Base-by-base conservation (phyloP, 2,329 filamentous ascomycete genomes). In the Trichoderma sp. region DNA sequence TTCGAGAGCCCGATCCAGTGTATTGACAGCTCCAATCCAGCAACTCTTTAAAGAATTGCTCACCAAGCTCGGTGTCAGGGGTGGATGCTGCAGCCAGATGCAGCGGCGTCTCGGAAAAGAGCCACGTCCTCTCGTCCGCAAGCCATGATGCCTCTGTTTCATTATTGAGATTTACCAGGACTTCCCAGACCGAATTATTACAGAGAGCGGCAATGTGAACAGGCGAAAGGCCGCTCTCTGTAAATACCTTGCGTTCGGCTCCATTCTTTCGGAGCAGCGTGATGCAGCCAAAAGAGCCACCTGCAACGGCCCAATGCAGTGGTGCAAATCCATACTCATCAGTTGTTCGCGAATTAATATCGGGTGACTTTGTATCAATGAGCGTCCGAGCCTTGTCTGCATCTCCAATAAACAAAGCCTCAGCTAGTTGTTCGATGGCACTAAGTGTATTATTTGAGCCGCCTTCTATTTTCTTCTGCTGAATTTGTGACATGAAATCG, bases 291-390 rank as follows among this genome's bases (percentile, higher is more conserved):
- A 13, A 6, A 11, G 54, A 59, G 43, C 67, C 67, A 2, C 67
- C 67, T 2, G 39, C 67, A 11, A 59, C 67, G 28, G 67, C 67
- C 67, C 60, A 69, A 21, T 69, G 67, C 28, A 69, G 49, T 7
- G 60, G 67, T 14, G 61, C 21, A 24, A 69, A 34, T 3, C 60
- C 67, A 24, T 69, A 49, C 1, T 34, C n/a, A 28, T 69, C 67
- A 11, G 26, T 16, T 4, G 67, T 69, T 28, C 13, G 26, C 16
- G 18, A 10, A 11, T 54, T 43, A 5, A 69, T 34, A 6, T 59
- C 18, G 24, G 54, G 30, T 10, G 34, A 16, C 43, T 30, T 46
- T 54, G 30, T 55, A 21, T 18, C 30, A n/a, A 69, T 3, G 13
- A 66, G 11, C 14, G 14, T 10, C 43, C 46, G 7, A 4, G 51